Conservation (phyloP, 306 rosid genomes). For the Begonia masoniana region DNA sequence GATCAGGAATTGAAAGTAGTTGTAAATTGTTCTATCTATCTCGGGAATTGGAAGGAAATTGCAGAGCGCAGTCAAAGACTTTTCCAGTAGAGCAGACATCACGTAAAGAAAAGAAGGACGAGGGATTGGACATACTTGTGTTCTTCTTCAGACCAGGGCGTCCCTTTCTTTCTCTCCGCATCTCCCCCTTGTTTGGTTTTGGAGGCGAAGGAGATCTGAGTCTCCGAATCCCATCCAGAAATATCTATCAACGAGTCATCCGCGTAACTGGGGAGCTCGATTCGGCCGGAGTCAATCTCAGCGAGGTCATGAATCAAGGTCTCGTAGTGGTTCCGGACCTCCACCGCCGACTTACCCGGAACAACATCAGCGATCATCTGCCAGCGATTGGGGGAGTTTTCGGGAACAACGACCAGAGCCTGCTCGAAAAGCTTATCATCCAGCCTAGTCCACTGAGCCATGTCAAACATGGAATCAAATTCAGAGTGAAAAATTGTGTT, state of each 20-base stretch:
- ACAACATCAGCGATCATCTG: slow-evolving; percentile 43
- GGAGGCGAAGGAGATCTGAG: neutral
- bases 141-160: too few species aligned
- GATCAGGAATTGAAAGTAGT: too few species aligned
- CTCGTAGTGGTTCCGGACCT: slow-evolving; percentile 45
- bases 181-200: too few species aligned
- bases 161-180: too few species aligned
- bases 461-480: neutral
- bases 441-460: neutral
- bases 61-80: too few species aligned
- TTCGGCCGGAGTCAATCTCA: slow-evolving; percentile 69
- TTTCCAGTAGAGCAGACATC: too few species aligned
- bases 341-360: slow-evolving; percentile 44
- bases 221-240: too few species aligned
- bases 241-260: slow-evolving; percentile 26
- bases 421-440: slow-evolving; percentile 75
- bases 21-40: too few species aligned
- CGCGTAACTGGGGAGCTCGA: slow-evolving; percentile 29
- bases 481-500: too few species aligned
- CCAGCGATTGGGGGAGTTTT: slow-evolving; percentile 55
- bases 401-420: slow-evolving; percentile 39
- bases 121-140: too few species aligned
- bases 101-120: too few species aligned
- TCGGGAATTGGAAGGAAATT: too few species aligned
- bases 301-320: slow-evolving; percentile 51